Evolutionary conservation across 2,329 filamentous ascomycete genomes (phyloP).

Genomic region (Dothideomycetidae sp.): DNA sequence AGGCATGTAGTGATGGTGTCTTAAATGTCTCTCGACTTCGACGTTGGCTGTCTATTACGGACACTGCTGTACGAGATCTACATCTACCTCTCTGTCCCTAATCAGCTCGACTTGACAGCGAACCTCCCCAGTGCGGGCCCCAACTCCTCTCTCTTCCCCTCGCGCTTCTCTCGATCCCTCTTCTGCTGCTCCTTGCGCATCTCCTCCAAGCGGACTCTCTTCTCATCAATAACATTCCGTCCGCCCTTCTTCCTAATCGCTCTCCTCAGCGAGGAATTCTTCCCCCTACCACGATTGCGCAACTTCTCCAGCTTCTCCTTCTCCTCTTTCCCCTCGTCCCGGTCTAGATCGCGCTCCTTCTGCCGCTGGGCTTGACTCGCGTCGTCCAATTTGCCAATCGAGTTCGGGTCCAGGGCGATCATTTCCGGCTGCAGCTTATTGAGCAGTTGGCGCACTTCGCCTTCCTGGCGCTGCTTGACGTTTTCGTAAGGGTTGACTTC

Average conservation of each 20-base stretch:
- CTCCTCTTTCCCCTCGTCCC: constrained; percentile 34
- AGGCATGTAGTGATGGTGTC: too few species aligned
- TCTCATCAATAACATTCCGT: constrained; percentile 93
- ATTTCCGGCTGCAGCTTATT: constrained; percentile 95
- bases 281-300: constrained; percentile 69
- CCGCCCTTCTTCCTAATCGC: constrained; percentile 83
- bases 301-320: constrained; percentile 44
- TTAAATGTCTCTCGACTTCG: too few species aligned
- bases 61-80: too few species aligned
- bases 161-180: constrained; percentile 51
- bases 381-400: constrained; percentile 75
- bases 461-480: constrained; percentile 78
- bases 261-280: constrained; percentile 77
- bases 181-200: constrained; percentile 56
- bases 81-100: too few species aligned
- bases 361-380: constrained; percentile 63
- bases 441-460: constrained; percentile 74
- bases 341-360: constrained; percentile 67
- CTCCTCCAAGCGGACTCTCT: constrained; percentile 73
- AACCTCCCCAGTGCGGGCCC: constrained; percentile 81
- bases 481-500: constrained; percentile 95
- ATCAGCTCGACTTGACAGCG: constrained; percentile 46
- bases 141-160: constrained; percentile 58
- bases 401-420: constrained; percentile 88
- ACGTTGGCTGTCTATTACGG: too few species aligned